Percentiles rank a stretch among this genome's conserved stretches.
phyloP scores from a whole-genome alignment of 345 rosid genomes.

The Populus tremula region DNA sequence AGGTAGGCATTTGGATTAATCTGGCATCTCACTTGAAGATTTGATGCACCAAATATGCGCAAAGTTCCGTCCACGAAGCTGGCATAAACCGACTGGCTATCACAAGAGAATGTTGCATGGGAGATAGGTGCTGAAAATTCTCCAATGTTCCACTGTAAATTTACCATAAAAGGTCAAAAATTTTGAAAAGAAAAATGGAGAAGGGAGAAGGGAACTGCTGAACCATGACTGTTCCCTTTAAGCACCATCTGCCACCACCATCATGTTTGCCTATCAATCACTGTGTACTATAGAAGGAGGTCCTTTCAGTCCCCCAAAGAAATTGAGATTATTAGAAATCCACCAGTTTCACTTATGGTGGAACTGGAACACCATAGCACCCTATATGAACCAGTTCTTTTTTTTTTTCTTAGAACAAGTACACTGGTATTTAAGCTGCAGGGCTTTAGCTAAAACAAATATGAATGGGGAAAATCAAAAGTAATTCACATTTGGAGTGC shows the following conservation, averaged over 20 bases:
- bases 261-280: background rate
- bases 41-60: slow-evolving; percentile 48
- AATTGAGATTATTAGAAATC: background rate
- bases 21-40: slow-evolving; percentile 26
- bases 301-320: background rate
- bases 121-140: slow-evolving; percentile 51
- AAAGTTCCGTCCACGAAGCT: slow-evolving; percentile 52
- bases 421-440: background rate
- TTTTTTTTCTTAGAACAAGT: background rate
- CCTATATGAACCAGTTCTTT: background rate
- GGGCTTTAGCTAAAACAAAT: background rate
- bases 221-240: background rate
- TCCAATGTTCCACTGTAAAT: slow-evolving; percentile 55
- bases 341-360: background rate
- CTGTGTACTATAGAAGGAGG: background rate
- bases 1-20: slow-evolving; percentile 19
- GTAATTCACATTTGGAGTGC: background rate
- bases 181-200: background rate
- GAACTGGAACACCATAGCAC: background rate
- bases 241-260: background rate
- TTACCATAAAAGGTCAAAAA: background rate
- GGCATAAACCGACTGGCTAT: slow-evolving; percentile 56
- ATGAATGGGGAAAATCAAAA: background rate
- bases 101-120: slow-evolving; percentile 56
- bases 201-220: background rate